Evolutionary conservation across 305 asterid genomes (phyloP).

Genomic region (Andrographis paniculata): DNA sequence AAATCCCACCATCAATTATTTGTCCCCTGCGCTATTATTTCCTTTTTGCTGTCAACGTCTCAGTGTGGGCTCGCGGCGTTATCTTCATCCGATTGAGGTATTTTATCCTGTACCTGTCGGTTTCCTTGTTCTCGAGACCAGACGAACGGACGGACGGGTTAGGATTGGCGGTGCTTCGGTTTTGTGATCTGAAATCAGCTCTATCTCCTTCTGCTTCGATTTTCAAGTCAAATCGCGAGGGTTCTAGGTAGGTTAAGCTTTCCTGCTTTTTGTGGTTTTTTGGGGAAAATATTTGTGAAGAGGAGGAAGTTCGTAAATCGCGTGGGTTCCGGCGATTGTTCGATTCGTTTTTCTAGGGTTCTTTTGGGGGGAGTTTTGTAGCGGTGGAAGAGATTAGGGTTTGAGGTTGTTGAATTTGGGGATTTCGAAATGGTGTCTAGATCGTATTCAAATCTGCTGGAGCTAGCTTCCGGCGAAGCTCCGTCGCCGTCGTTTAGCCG

Average conservation of each 20-base stretch:
- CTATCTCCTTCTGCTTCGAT: conserved; percentile 13
- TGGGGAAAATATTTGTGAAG: background rate
- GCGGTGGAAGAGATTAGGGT: conserved; percentile 16
- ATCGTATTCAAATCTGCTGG: conserved; percentile 80
- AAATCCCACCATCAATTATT: conserved; percentile 9
- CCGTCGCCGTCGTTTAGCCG: conserved; percentile 67
- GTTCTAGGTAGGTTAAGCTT: background rate
- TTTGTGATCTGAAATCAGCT: conserved; percentile 35
- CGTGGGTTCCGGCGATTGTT: too few species aligned
- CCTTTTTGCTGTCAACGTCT: conserved; percentile 18
- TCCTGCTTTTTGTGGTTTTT: background rate
- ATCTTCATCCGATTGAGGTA: conserved; percentile 21
- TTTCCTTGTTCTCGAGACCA: too few species aligned
- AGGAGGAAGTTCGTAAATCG: background rate
- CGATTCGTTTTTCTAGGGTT: conserved; percentile 13
- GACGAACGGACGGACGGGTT: conserved; percentile 5
- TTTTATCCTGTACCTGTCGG: conserved; percentile 10
- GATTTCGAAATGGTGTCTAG: conserved; percentile 58
- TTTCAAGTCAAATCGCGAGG: conserved; percentile 1
- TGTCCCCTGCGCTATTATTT: conserved; percentile 23
- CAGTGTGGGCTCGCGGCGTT: conserved; percentile 26
- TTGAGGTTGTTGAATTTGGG: conserved; percentile 22
- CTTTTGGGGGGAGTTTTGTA: conserved; percentile 1
- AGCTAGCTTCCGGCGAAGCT: conserved; percentile 87
- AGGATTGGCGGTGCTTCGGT: conserved; percentile 4